Percentiles rank a stretch among this genome's conserved stretches.
Conservation (phyloP, 331 rosid genomes). For the Malus hybrid region DNA sequence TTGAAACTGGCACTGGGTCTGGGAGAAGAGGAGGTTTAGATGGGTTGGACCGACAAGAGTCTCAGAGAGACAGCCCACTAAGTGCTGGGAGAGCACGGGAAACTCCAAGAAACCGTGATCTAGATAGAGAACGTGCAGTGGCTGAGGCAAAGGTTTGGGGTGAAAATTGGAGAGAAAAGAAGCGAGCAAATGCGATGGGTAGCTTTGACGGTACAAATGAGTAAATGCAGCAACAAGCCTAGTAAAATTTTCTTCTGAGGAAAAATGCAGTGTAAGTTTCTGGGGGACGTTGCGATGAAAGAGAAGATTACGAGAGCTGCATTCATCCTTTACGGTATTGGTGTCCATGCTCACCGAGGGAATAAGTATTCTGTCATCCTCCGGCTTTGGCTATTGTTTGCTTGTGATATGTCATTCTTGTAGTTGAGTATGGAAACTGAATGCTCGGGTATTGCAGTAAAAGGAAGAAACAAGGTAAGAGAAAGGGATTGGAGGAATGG, state of each 20-base stretch:
- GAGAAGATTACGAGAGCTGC: slow-evolving; percentile 8
- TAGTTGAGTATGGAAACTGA: slow-evolving; percentile 25
- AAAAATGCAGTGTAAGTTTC: slow-evolving; percentile 17
- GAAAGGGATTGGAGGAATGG: slow-evolving; percentile 10
- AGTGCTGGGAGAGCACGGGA: slow-evolving; percentile 73
- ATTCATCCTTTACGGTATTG: slow-evolving; percentile 28
- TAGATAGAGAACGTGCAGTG: slow-evolving; percentile 88
- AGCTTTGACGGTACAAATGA: slow-evolving; percentile 84
- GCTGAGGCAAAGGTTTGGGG: slow-evolving; percentile 99
- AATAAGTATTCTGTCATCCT: slow-evolving; percentile 27
- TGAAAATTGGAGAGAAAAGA: slow-evolving; percentile 91
- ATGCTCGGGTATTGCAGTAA: slow-evolving; percentile 19
- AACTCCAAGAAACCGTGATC: slow-evolving; percentile 73
- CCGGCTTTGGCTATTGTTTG: slow-evolving; percentile 32
- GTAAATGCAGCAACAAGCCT: slow-evolving; percentile 19
- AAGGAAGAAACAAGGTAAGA: slow-evolving; percentile 16
- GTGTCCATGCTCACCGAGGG: slow-evolving; percentile 20
- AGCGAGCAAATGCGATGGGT: slow-evolving; percentile 63
- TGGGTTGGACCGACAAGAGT: slow-evolving; percentile 59
- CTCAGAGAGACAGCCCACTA: slow-evolving; percentile 75
- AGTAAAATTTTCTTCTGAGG: slow-evolving; percentile 8
- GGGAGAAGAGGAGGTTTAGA: slow-evolving; percentile 80
- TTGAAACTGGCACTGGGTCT: slow-evolving; percentile 61
- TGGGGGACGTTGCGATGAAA: slow-evolving; percentile 27
- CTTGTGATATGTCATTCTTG: slow-evolving; percentile 38